These are phyloP conservation scores for Saccharomyces paradoxus DNA, from an alignment of 805 yeast species.

Conservation along the genomic window DNA sequence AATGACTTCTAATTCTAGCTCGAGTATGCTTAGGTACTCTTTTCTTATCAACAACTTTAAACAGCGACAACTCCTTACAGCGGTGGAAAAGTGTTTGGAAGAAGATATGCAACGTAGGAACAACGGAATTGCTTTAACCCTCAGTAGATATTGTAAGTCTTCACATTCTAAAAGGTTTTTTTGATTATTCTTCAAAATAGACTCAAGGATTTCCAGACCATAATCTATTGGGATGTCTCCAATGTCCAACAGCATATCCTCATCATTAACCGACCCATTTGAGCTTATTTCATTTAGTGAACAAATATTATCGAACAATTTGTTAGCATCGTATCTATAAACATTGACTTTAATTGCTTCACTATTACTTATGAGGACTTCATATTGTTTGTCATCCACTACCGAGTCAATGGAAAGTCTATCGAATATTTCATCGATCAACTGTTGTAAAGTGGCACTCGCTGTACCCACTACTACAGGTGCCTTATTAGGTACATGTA, in stretches of 20 bases:
- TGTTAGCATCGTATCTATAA: conserved; percentile 59
- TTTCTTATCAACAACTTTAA: conserved; percentile 49
- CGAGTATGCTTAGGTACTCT: conserved; percentile 53
- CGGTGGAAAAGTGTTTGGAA: conserved; percentile 53
- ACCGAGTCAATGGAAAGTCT: conserved; percentile 30
- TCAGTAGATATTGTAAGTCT: conserved; percentile 59
- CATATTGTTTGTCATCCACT: conserved; percentile 28
- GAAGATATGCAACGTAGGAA: conserved; percentile 58
- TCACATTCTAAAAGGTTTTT: conserved; percentile 45
- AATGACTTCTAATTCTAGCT: conserved; percentile 74
- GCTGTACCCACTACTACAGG: conserved; percentile 84
- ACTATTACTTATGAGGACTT: conserved; percentile 41
- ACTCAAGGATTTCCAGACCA: conserved; percentile 78
- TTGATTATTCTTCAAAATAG: conserved; percentile 58
- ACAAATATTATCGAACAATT: conserved; percentile 68
- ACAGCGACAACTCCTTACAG: conserved; percentile 69
- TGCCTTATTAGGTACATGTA: conserved; percentile 61
- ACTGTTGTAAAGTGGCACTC: conserved; percentile 83
- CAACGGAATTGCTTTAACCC: conserved; percentile 68
- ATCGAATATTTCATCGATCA: conserved; percentile 74
- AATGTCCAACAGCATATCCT: conserved; percentile 46
- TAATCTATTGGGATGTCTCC: conserved; percentile 50
- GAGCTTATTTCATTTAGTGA: conserved; percentile 27
- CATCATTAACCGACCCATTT: conserved; percentile 41
- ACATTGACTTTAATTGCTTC: conserved; percentile 38